Evolutionary conservation across 148 eudicot genomes (phyloP), one percentile per base, ranked within the genome.

Genomic region (Simmondsia chinensis): DNA sequence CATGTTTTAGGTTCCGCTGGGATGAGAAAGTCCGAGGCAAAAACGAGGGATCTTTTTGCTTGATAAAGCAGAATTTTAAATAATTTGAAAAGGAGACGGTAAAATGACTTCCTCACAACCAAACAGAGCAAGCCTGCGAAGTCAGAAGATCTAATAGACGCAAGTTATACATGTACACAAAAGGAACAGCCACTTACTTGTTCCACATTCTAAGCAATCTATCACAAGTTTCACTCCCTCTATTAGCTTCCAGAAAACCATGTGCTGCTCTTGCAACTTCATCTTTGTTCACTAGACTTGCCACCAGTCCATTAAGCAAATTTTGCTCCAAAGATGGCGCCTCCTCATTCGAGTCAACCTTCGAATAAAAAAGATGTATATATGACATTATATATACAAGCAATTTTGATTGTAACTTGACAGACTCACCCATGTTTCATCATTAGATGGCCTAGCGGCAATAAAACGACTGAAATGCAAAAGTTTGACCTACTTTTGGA

Each of bases 231-330:
- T 85, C 97, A 28, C 60, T 35, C 43, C 68, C 87, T 39, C 45
- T 63, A 48, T 79, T 77, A 35, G 83, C 79, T 62, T 78, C 78
- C 53, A 89, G 38, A 66, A 81, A 79, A 13, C 69, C 68, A 62
- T 35, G 73, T 20, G 79, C 93, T 48, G 65, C 71, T 43, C 75
- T 53, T 17, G 58, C 48, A 30, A 60, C 64, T 28, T 81, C 75
- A 52, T 76, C 74, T 45, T 70, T 66, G 42, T 69, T 61, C 32
- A 89, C 63, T 47, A 71, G 50, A 56, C 72, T 70, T 46, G 73
- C 52, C 43, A 85, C 45, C 18, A 85, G 54, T 30, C 72, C 57
- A 39, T 74, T 67, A 4, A 85, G 66, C 59, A 85, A 43, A 20
- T 25, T 19, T 49, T 71, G 80, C 66, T 85, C 95, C 35, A 9